Evolutionary conservation across 257 asterid species (phyloP).

Genomic region (Avicennia marina): DNA sequence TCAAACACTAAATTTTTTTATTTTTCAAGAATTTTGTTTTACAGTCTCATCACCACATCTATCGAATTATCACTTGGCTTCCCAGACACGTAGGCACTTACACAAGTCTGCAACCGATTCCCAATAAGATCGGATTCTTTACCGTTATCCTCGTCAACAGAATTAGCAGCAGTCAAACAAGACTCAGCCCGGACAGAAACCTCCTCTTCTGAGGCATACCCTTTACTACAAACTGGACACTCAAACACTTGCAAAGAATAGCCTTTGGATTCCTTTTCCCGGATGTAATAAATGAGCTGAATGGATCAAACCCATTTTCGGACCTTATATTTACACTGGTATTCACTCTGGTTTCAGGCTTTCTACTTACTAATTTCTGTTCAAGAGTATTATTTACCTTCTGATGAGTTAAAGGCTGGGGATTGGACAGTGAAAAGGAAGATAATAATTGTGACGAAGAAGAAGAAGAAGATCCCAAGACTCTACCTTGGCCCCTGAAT

Average conservation of each 20-base stretch:
- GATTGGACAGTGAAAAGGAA: slow-evolving; percentile 25
- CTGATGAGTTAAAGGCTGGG: slow-evolving; percentile 30
- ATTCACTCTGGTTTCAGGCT: slow-evolving; percentile 24
- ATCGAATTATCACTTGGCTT: slow-evolving; percentile 56
- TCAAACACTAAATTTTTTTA: no score
- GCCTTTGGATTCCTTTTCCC: slow-evolving; percentile 77
- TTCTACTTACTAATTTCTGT: slow-evolving; percentile 24
- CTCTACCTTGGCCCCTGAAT: slow-evolving; percentile 92
- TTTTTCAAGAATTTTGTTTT: no score
- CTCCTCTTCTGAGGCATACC: slow-evolving; percentile 68
- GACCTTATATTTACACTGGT: slow-evolving; percentile 19
- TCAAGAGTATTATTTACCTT: slow-evolving; percentile 26
- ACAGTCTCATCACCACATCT: slow-evolving; percentile 64
- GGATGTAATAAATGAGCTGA: slow-evolving; percentile 62
- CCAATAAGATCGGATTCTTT: slow-evolving; percentile 23
- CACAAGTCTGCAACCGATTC: slow-evolving; percentile 48
- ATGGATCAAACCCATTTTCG: slow-evolving; percentile 73
- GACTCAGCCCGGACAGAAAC: slow-evolving; percentile 67
- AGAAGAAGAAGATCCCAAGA: slow-evolving; percentile 67
- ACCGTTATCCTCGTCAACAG: slow-evolving; percentile 11
- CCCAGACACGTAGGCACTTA: slow-evolving; percentile 59
- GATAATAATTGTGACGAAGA: slow-evolving; percentile 31
- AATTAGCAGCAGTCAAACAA: slow-evolving; percentile 44
- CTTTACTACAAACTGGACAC: slow-evolving; percentile 80
- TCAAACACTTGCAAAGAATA: slow-evolving; percentile 64